phyloP scores from a whole-genome alignment of 768 basidiomycete genomes.

The Zangia roseola region DNA sequence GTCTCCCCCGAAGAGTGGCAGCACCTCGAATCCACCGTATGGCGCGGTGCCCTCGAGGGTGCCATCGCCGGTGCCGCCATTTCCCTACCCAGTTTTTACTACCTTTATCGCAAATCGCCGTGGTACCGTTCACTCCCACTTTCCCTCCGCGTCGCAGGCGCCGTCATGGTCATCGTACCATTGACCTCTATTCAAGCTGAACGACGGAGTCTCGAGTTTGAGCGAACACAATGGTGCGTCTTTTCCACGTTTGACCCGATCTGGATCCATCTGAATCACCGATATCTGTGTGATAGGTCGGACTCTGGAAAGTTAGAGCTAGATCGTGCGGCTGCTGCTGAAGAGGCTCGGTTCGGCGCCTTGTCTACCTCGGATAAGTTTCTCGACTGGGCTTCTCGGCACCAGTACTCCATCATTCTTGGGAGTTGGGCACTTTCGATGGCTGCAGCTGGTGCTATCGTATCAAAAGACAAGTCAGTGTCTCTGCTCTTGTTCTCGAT shows the following conservation, averaged over 20 bases:
- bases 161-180: slow-evolving; percentile 67
- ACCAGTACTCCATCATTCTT: slow-evolving; percentile 72
- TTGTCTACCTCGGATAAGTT: slow-evolving; percentile 53
- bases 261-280: neutral
- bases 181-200: slow-evolving; percentile 72
- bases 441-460: slow-evolving; percentile 59
- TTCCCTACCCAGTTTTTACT: slow-evolving; percentile 49
- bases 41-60: slow-evolving; percentile 66
- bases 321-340: slow-evolving; percentile 39
- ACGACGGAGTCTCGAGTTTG: slow-evolving; percentile 62
- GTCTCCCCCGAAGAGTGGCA: slow-evolving; percentile 46
- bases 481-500: neutral
- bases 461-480: slow-evolving; percentile 63
- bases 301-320: slow-evolving; percentile 53
- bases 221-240: slow-evolving; percentile 59
- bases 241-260: too few relatives aligned
- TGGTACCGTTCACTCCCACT: slow-evolving; percentile 65
- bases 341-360: slow-evolving; percentile 46
- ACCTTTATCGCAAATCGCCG: slow-evolving; percentile 50
- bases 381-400: slow-evolving; percentile 60
- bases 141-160: slow-evolving; percentile 66
- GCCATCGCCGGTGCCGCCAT: slow-evolving; percentile 42
- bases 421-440: slow-evolving; percentile 75
- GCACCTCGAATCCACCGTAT: slow-evolving; percentile 53
- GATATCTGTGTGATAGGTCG: slow-evolving; percentile 17